Conservation (phyloP, 2,329 filamentous ascomycete genomes). For the Spiromastix sp. region DNA sequence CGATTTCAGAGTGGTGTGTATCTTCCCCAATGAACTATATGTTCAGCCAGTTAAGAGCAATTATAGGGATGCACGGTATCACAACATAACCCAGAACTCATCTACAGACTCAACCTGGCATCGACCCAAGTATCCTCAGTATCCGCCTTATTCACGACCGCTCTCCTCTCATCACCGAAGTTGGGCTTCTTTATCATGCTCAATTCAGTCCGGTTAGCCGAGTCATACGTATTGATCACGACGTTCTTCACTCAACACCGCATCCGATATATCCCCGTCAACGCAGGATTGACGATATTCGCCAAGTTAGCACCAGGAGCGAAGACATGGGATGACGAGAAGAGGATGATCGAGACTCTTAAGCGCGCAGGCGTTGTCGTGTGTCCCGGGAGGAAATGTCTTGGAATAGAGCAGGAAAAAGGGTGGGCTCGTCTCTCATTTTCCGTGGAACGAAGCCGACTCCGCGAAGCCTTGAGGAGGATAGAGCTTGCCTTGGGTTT, state of each 20-base stretch:
- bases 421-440: conserved; percentile 20
- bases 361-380: conserved; percentile 16
- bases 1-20: conserved; percentile 14
- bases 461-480: conserved; percentile 13
- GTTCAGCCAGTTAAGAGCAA: conserved; percentile 1
- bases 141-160: conserved; percentile 13
- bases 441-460: conserved; percentile 10
- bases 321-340: conserved; percentile 18
- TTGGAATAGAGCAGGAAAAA: conserved; percentile 13
- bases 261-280: conserved; percentile 17
- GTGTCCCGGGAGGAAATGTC: conserved; percentile 13
- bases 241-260: conserved; percentile 14
- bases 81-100: conserved; percentile 15
- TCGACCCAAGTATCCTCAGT: conserved; percentile 14
- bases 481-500: conserved; percentile 9
- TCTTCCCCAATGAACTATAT: neutral
- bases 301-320: conserved; percentile 14
- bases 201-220: conserved; percentile 15
- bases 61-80: conserved; percentile 14
- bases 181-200: conserved; percentile 14
- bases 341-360: conserved; percentile 10
- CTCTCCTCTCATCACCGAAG: conserved; percentile 15
- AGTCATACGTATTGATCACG: conserved; percentile 16
- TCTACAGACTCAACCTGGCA: conserved; percentile 11
- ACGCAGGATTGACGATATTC: conserved; percentile 17